phyloP scores from a whole-genome alignment of 352 stramenopile species.

The Phytophthora pinifolia region DNA sequence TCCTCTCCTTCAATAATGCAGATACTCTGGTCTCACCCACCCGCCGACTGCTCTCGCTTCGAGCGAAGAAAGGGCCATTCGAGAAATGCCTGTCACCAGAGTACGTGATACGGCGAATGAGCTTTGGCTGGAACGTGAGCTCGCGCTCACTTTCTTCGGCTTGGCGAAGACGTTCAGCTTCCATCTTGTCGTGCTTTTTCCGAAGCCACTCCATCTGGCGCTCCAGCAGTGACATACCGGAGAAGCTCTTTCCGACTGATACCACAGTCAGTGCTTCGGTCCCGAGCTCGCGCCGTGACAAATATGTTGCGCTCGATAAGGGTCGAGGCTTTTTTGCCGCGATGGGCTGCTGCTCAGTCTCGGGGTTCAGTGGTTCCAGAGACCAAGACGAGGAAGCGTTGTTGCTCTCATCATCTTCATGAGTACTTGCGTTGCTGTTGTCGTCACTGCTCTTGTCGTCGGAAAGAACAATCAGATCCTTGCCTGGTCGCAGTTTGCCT shows the following conservation, averaged over 20 bases:
- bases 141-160: conserved; percentile 75
- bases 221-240: conserved; percentile 74
- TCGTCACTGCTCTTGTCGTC: conserved; percentile 32
- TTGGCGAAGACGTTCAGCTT: conserved; percentile 59
- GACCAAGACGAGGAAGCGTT: conserved; percentile 28
- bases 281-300: conserved; percentile 14
- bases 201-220: conserved; percentile 76
- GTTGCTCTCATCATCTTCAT: conserved; percentile 25
- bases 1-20: conserved; percentile 31
- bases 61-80: conserved; percentile 19
- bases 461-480: conserved; percentile 75
- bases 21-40: conserved; percentile 17
- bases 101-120: conserved; percentile 69
- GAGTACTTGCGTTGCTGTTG: conserved; percentile 20
- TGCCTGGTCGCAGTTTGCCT: conserved; percentile 72
- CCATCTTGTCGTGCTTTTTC: conserved; percentile 81
- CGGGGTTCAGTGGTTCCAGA: conserved; percentile 26
- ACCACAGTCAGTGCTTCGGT: conserved; percentile 8
- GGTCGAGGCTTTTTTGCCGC: conserved; percentile 20
- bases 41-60: conserved; percentile 29
- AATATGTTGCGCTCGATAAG: conserved; percentile 22
- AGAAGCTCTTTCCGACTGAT: conserved; percentile 46
- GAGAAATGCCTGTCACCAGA: conserved; percentile 40
- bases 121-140: conserved; percentile 82
- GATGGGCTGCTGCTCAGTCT: conserved; percentile 10